phyloP scores from a whole-genome alignment of 208 protist genomes.

The Crithidia sp. region DNA sequence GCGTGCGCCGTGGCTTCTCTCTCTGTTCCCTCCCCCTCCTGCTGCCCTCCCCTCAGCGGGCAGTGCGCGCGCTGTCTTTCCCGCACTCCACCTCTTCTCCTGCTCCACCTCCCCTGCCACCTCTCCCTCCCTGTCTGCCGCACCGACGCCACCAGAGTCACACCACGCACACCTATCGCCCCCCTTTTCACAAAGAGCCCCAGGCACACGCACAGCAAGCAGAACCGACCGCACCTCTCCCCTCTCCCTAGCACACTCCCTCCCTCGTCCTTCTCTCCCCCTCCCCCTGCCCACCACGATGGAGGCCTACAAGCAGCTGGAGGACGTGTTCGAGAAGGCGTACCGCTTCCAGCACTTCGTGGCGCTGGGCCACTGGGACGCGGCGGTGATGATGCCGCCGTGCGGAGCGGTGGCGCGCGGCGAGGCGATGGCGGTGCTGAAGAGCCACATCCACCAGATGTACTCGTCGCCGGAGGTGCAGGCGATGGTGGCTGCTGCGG shows the following conservation, averaged over 20 bases:
- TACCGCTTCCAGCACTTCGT: constrained; percentile 44
- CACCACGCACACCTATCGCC: too few species aligned
- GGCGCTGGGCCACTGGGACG: constrained; percentile 51
- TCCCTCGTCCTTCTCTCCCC: neutral
- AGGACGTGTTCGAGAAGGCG: constrained; percentile 41
- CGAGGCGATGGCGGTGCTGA: constrained; percentile 42
- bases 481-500: constrained; percentile 3
- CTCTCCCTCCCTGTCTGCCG: too few species aligned
- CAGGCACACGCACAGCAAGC: too few species aligned
- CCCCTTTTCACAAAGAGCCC: too few species aligned
- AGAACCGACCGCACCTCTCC: too few species aligned
- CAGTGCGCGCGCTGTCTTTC: too few species aligned
- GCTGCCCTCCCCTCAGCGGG: too few species aligned
- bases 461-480: constrained; percentile 30
- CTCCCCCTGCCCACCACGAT: neutral
- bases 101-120: too few species aligned
- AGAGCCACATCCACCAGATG: constrained; percentile 36
- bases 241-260: neutral
- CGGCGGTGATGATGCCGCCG: constrained; percentile 49
- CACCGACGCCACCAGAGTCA: too few species aligned
- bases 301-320: constrained; percentile 27
- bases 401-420: constrained; percentile 41
- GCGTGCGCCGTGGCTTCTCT: too few species aligned
- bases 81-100: too few species aligned
- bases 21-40: too few species aligned